phyloP scores from a whole-genome alignment of 2,329 filamentous ascomycete species.

The Penicillium palitans region DNA sequence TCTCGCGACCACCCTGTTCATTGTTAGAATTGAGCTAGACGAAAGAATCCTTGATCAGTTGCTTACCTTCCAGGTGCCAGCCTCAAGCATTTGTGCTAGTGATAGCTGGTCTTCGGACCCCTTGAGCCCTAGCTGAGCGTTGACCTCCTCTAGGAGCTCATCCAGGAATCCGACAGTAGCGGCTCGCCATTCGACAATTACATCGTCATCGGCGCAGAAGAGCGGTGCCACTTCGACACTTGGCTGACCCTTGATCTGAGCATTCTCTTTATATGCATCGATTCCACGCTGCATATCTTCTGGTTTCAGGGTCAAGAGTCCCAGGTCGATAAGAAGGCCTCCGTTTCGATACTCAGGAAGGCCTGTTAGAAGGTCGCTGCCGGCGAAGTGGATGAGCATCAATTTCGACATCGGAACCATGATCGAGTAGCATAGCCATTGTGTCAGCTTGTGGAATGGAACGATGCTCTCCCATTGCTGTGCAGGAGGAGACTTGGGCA shows the following conservation, averaged over 20 bases:
- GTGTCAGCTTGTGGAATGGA: conserved; percentile 90
- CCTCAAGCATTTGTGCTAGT: conserved; percentile 87
- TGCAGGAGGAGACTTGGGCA: conserved; percentile 68
- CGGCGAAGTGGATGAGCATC: conserved; percentile 77
- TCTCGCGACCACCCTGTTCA: conserved; percentile 80
- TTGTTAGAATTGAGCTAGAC: conserved; percentile 24
- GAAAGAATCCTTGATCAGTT: not conserved
- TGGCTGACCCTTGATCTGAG: conserved; percentile 69
- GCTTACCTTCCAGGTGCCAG: conserved; percentile 94
- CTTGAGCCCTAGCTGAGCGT: conserved; percentile 64
- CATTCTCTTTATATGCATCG: conserved; percentile 68
- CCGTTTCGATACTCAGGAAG: conserved; percentile 92
- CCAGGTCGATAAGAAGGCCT: conserved; percentile 81
- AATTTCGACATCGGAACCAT: conserved; percentile 87
- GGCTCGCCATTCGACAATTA: conserved; percentile 77
- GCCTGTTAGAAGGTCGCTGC: conserved; percentile 78
- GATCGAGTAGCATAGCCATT: conserved; percentile 92
- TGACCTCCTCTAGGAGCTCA: conserved; percentile 68
- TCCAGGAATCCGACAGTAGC: conserved; percentile 74
- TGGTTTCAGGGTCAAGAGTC: conserved; percentile 73
- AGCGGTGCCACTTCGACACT: conserved; percentile 71
- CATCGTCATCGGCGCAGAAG: conserved; percentile 72
- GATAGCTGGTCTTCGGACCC: conserved; percentile 67
- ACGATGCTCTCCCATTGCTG: conserved; percentile 77
- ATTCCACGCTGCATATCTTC: conserved; percentile 70